Conservation (phyloP, 768 basidiomycete genomes). For the Lyophyllum atratum region DNA sequence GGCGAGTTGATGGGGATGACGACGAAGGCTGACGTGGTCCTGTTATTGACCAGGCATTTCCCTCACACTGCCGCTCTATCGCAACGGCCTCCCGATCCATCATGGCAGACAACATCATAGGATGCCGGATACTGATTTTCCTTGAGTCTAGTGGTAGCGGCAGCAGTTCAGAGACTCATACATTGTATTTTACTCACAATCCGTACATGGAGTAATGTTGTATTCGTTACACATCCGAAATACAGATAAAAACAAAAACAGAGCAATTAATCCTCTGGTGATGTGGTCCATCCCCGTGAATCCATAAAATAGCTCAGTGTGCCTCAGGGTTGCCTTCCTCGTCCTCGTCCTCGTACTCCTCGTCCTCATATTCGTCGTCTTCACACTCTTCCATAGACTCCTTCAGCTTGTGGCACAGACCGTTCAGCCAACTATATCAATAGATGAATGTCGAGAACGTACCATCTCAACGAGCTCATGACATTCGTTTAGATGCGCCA, state of each 20-base stretch:
- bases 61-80: slow-evolving; percentile 49
- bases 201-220: slow-evolving; percentile 1
- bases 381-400: slow-evolving; percentile 81
- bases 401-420: slow-evolving; percentile 53
- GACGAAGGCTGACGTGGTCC: slow-evolving; percentile 68
- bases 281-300: neutral
- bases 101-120: slow-evolving; percentile 1
- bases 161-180: neutral
- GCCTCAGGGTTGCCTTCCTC: slow-evolving; percentile 10
- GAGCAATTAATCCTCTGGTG: neutral
- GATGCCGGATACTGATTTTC: neutral
- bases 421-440: neutral
- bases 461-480: slow-evolving; percentile 97
- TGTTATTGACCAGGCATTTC: slow-evolving; percentile 58
- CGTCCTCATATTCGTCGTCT: slow-evolving; percentile 55
- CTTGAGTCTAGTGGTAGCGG: neutral
- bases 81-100: slow-evolving; percentile 5
- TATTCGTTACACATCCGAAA: neutral
- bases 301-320: neutral
- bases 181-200: slow-evolving; percentile 9
- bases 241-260: slow-evolving; percentile 1
- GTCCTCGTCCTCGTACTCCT: slow-evolving; percentile 39
- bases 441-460: slow-evolving; percentile 18
- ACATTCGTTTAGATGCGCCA: slow-evolving; percentile 94
- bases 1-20: slow-evolving; percentile 66